These are phyloP conservation scores for Fusarium miscanthi DNA, from an alignment of 2,329 filamentous ascomycete genomes.

Conservation along the genomic window DNA sequence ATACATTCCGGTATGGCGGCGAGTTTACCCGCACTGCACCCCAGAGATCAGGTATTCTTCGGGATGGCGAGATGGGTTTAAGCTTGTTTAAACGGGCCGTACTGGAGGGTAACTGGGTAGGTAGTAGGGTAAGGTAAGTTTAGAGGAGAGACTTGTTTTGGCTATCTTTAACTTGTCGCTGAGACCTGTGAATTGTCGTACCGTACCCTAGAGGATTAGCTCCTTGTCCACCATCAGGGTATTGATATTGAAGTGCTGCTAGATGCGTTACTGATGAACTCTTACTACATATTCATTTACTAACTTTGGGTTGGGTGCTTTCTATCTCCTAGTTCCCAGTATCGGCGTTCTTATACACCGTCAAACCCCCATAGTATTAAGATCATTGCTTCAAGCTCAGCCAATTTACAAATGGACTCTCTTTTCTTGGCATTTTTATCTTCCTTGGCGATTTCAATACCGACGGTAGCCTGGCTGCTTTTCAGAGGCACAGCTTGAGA, in stretches of 20 bases:
- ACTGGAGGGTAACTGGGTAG: background rate
- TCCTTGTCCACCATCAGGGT: background rate
- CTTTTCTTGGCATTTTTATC: background rate
- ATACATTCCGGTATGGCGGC: background rate
- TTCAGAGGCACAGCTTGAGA: no score
- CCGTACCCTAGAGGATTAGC: background rate
- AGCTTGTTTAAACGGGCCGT: constrained; percentile 23
- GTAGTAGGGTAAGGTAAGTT: background rate
- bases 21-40: constrained; percentile 22
- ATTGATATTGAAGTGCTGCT: background rate
- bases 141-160: background rate
- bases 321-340: background rate
- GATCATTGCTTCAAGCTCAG: background rate
- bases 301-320: accelerated
- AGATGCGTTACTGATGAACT: background rate
- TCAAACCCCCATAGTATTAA: no score
- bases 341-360: background rate
- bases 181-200: background rate
- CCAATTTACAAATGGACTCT: background rate
- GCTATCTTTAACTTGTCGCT: background rate
- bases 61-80: constrained; percentile 3
- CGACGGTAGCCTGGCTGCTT: background rate
- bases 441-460: background rate
- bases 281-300: background rate
- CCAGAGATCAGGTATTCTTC: constrained; percentile 4